Base-by-base conservation (phyloP, 2,329 filamentous ascomycete species). In the Pseudocercospora musae region DNA sequence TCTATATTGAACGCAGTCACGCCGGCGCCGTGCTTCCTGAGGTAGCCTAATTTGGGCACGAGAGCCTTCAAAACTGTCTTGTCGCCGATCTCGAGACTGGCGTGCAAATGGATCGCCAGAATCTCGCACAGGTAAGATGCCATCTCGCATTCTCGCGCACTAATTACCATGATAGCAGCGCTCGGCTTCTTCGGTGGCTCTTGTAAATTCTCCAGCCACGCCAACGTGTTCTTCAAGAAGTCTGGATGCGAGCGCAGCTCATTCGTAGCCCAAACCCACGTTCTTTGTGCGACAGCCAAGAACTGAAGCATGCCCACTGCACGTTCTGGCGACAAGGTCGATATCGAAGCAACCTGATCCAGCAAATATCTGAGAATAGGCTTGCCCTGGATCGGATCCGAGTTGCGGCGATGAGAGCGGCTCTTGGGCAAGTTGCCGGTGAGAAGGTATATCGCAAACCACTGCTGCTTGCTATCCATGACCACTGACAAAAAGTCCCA, bases 181-280 rank as follows among this genome's bases (percentile, higher is more conserved):
- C 63, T 68, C 29, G 64, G 70, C 21, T 70, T 70, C 18, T 66
- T 60, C n/a, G 67, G 62, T 49, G 86, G 82, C 42, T 82, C 81
- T 8, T 82, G 78, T 21, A 90, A 77, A 4, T 80, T 78, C 10
- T 82, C 84, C 33, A 95, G 83, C 73, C 91, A 95, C 3, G 83
- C 81, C 18, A 90, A 84, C 18, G 96, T 82, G 59, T 86, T 85
- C 46, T 86, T 81, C 60, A 97, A 84, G 71, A 96, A 94, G 0
- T 82, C 80, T 0, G 85, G 83, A 70, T 96, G 90, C 62, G 88
- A 88, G 64, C 89, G 86, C 37, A 96, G 80, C 42, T 89, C 87
- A 60, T 91, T 89, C 60, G 96, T 92, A 1, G 92, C 93, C 91
- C 94, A 96, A 0, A 93, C 90, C 94, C 94, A 98, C 73, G 92